Base-by-base conservation (phyloP, 139 green algal genomes). In the Auxenochlorella pyrenoidosa region DNA sequence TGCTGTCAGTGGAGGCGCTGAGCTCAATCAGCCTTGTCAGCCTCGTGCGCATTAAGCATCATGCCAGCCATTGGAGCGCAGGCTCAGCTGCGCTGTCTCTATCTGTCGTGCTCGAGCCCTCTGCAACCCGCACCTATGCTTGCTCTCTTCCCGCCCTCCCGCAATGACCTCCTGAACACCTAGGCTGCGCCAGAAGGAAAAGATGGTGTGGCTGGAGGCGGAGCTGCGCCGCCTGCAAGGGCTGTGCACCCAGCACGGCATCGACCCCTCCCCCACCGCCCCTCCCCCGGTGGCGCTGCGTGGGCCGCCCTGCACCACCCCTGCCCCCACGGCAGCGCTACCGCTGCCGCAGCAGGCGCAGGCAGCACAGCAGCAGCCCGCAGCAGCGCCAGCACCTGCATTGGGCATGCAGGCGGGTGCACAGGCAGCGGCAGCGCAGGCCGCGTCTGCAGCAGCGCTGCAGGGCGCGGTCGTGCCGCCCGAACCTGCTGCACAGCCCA, bases 101-200 rank as follows among this genome's bases (percentile, higher is more conserved):
- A n/a, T n/a, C n/a, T n/a, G n/a, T n/a, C n/a, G n/a, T n/a, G n/a
- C n/a, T n/a, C n/a, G n/a, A n/a, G n/a, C n/a, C n/a, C n/a, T n/a
- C n/a, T n/a, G n/a, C n/a, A n/a, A n/a, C n/a, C n/a, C 24, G 10
- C 21, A 24, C 41, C 32, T 30, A 40, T 65, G 28, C 44, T 5
- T 15, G 3, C 30, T 41, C 75, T 2, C 75, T 21, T 38, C 38
- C 5, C 6, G 26, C 26, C 75, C 16, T 1, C 72, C 5, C 32
- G 1, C 72, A 38, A 8, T 3, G 2, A 21, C 40, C 3, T 38
- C 5, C 40, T 24, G 2, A 21, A 34, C 58, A 13, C 40, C 36
- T 59, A 84, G 81, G 65, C 65, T 79, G 81, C 81, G 81, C 24
- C 81, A 86, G 41, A 86, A 86, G 81, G 81, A 86, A 43, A 86